Conservation (phyloP, 78 protist species). For the Mantamonas sphyraenae region DNA sequence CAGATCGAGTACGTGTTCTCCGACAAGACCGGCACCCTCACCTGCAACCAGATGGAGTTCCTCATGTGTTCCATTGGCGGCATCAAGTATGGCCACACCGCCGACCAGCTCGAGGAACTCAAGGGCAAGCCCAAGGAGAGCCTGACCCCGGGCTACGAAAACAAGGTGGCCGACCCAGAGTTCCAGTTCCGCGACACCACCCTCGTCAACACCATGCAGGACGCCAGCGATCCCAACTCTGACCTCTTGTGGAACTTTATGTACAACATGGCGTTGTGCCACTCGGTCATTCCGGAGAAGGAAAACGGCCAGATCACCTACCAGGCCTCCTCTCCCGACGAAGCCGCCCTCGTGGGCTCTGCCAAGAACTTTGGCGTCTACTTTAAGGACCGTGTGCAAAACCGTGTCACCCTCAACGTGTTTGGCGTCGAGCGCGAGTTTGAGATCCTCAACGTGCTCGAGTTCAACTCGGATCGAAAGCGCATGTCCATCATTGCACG, state of each 20-base stretch:
- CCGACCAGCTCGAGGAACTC: too few relatives aligned
- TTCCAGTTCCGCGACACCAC: too few relatives aligned
- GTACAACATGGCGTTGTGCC: slow-evolving; percentile 45
- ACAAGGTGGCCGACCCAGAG: too few relatives aligned
- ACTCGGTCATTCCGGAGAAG: slow-evolving; percentile 42
- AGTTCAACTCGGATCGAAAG: slow-evolving; percentile 79
- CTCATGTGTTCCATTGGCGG: background rate
- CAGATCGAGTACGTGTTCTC: slow-evolving; percentile 42
- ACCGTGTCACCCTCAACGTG: background rate
- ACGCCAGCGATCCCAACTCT: too few relatives aligned
- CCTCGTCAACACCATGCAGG: too few relatives aligned
- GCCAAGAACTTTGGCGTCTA: slow-evolving; percentile 50
- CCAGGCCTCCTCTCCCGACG: slow-evolving; percentile 87
- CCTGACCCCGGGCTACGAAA: too few relatives aligned
- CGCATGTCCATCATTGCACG: slow-evolving; percentile 77
- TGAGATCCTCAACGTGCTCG: slow-evolving; percentile 29
- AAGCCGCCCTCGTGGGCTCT: slow-evolving; percentile 74
- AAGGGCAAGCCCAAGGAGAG: too few relatives aligned
- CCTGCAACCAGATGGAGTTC: background rate
- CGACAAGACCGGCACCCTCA: too few relatives aligned
- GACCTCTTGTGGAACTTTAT: slow-evolving; percentile 6
- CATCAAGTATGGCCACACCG: background rate
- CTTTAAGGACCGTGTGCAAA: slow-evolving; percentile 28
- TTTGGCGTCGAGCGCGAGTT: background rate
- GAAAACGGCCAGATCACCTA: slow-evolving; percentile 10